These are phyloP conservation scores for Boletus edulis DNA, from an alignment of 768 basidiomycete species.

Conservation along the genomic window DNA sequence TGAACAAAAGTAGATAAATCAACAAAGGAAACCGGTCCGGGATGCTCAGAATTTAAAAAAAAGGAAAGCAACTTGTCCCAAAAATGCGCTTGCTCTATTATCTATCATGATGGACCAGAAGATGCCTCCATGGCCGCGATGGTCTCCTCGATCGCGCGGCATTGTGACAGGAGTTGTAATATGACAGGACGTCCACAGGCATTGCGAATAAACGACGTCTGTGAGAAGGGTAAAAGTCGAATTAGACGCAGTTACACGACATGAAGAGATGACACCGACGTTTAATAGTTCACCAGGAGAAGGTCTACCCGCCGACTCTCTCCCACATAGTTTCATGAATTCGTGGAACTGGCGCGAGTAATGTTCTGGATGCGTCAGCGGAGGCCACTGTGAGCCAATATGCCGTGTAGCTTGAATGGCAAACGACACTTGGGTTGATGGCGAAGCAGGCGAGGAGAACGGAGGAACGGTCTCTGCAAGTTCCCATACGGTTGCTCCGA, in stretches of 20 bases:
- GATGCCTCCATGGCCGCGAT: constrained; percentile 18
- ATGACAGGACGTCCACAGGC: constrained; percentile 70
- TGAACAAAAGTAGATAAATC: background rate
- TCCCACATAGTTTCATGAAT: constrained; percentile 65
- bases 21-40: background rate
- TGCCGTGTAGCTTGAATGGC: constrained; percentile 40
- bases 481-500: constrained; percentile 85
- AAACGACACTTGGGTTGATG: constrained; percentile 16
- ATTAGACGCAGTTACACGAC: background rate
- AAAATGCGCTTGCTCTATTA: background rate
- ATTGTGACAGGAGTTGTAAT: constrained; percentile 62
- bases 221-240: background rate
- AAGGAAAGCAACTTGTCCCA: background rate
- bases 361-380: constrained; percentile 52
- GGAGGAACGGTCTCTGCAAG: constrained; percentile 74
- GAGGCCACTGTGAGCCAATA: constrained; percentile 63
- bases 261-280: constrained; percentile 37
- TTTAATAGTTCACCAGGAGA: constrained; percentile 53
- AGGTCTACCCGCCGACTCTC: constrained; percentile 56
- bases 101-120: background rate
- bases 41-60: background rate
- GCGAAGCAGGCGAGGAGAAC: constrained; percentile 46
- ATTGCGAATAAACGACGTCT: constrained; percentile 66
- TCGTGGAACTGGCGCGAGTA: constrained; percentile 72
- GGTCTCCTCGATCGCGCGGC: constrained; percentile 60